Conservation (phyloP, 2,329 filamentous ascomycete species). For the Furcasterigmium sp. region DNA sequence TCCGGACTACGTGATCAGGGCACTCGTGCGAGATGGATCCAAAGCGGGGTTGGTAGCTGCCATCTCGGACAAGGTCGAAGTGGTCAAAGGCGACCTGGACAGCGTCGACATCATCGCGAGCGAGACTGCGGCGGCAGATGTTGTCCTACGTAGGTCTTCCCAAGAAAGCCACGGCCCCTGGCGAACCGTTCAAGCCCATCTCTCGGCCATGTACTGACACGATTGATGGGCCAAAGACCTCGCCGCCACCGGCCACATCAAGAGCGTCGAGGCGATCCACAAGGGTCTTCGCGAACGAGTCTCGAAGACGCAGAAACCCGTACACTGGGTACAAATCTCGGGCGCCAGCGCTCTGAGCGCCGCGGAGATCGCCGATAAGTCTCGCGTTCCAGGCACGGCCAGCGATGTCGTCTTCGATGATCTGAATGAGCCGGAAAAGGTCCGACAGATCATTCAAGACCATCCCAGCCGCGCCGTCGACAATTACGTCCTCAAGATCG, state of each 20-base stretch:
- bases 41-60: conserved; percentile 36
- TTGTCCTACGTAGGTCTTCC: conserved; percentile 39
- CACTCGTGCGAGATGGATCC: conserved; percentile 41
- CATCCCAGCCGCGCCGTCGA: conserved; percentile 58
- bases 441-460: conserved; percentile 18
- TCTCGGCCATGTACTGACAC: no score
- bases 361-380: conserved; percentile 22
- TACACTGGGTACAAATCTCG: conserved; percentile 44
- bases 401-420: conserved; percentile 28
- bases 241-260: conserved; percentile 24
- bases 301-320: background rate
- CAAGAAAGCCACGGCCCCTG: background rate
- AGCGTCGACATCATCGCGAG: conserved; percentile 40
- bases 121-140: conserved; percentile 44
- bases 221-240: no score
- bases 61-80: conserved; percentile 37
- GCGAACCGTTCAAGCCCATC: no score
- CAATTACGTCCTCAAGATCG: conserved; percentile 50
- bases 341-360: conserved; percentile 38
- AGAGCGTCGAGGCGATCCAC: conserved; percentile 23
- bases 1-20: conserved; percentile 39
- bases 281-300: no score
- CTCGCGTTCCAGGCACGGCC: conserved; percentile 22
- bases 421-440: conserved; percentile 17
- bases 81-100: conserved; percentile 44